These are phyloP conservation scores for Voacanga thouarsii DNA, from an alignment of 257 asterid species.

Conservation along the genomic window DNA sequence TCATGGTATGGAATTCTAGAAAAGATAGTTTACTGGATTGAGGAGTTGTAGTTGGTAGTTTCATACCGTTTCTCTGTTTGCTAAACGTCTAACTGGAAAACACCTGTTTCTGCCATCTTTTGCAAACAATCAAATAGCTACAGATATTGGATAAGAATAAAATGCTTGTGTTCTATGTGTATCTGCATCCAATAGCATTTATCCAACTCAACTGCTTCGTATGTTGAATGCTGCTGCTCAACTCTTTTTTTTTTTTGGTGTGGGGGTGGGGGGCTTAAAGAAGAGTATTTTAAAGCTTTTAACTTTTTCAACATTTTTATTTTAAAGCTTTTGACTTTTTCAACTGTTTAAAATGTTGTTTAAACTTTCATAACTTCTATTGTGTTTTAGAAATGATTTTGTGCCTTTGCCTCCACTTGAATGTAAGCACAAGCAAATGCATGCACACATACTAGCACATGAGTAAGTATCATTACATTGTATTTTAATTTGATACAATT, in stretches of 20 bases:
- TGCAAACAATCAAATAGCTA: background rate
- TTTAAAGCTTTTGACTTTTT: background rate
- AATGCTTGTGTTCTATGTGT: background rate
- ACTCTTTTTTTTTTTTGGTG: background rate
- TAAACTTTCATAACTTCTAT: background rate
- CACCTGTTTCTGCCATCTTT: background rate
- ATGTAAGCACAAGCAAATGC: background rate
- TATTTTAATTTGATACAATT: background rate
- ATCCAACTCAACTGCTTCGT: background rate
- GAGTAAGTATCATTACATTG: background rate
- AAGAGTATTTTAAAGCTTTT: background rate
- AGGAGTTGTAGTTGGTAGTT: slow-evolving; percentile 4
- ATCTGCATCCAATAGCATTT: background rate
- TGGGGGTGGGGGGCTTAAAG: no score
- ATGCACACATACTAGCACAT: background rate
- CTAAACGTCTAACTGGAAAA: background rate
- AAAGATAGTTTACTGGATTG: background rate
- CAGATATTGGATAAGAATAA: background rate
- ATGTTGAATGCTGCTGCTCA: background rate
- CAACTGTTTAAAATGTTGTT: background rate
- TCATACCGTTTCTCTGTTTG: background rate
- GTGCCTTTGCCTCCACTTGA: background rate
- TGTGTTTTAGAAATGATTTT: background rate
- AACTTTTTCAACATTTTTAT: background rate
- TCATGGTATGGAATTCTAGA: slow-evolving; percentile 59